These are phyloP conservation scores for Xylaria acuta DNA, from an alignment of 495 filamentous ascomycete species.

Conservation along the genomic window DNA sequence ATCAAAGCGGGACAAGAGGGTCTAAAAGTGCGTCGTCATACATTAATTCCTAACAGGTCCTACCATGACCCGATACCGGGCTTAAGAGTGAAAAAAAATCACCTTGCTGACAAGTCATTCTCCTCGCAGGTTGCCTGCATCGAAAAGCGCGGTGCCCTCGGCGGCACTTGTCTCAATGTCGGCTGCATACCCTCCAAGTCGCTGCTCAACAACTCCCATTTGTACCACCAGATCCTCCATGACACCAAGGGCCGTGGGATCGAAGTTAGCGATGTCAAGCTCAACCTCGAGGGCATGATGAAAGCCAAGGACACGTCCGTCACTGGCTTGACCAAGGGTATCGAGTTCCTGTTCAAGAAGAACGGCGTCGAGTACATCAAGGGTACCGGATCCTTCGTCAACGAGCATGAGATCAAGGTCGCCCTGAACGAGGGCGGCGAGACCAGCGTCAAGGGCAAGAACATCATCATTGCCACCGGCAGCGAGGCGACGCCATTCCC, in stretches of 20 bases:
- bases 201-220: conserved; percentile 98
- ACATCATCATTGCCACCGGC: conserved; percentile 96
- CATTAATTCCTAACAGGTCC: background rate
- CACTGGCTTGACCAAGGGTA: conserved; percentile 88
- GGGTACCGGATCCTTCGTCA: conserved; percentile 84
- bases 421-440: conserved; percentile 90
- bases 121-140: conserved; percentile 85
- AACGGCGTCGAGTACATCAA: conserved; percentile 97
- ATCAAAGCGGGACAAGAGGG: conserved; percentile 99
- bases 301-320: conserved; percentile 96
- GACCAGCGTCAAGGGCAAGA: conserved; percentile 82
- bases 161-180: conserved; percentile 98
- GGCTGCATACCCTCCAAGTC: conserved; percentile 99
- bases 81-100: background rate
- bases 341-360: conserved; percentile 98
- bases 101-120: conserved; percentile 28
- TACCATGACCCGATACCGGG: conserved; percentile 6
- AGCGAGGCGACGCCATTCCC: conserved; percentile 95
- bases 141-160: conserved; percentile 95
- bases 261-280: conserved; percentile 89
- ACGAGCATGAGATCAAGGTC: conserved; percentile 91
- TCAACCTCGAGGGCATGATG: conserved; percentile 95
- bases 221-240: conserved; percentile 97
- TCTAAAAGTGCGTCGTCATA: conserved; percentile 71
- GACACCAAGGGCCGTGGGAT: conserved; percentile 98